A percentile compares a stretch with the other conserved stretches of the same genome.
These are phyloP conservation scores for Botryotinia calthae DNA, from an alignment of 2,329 filamentous ascomycete genomes.

Conservation along the genomic window DNA sequence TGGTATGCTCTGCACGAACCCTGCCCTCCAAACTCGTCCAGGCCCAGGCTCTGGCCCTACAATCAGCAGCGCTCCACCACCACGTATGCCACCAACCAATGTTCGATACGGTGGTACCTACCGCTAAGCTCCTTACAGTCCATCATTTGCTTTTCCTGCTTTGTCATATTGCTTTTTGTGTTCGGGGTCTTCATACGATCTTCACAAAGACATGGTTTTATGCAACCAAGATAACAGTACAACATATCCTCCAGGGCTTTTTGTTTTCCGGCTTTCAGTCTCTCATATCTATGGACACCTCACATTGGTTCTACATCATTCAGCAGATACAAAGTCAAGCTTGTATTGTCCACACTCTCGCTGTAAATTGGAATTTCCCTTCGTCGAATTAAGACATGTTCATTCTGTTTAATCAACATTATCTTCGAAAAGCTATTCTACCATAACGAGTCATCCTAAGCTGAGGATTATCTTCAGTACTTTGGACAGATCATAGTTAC, in stretches of 20 bases:
- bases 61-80: slow-evolving; percentile 50
- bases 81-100: slow-evolving; percentile 52
- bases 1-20: slow-evolving; percentile 98
- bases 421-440: slow-evolving; percentile 39
- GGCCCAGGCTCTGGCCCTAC: slow-evolving; percentile 75
- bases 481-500: slow-evolving; percentile 63
- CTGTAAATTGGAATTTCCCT: slow-evolving; percentile 27
- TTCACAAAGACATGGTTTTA: slow-evolving; percentile 36
- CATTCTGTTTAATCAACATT: slow-evolving; percentile 38
- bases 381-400: slow-evolving; percentile 36
- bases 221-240: slow-evolving; percentile 36
- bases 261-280: slow-evolving; percentile 36
- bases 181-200: slow-evolving; percentile 36
- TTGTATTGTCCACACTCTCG: slow-evolving; percentile 31
- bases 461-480: slow-evolving; percentile 50
- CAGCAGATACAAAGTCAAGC: slow-evolving; percentile 36
- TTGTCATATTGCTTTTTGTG: slow-evolving; percentile 34
- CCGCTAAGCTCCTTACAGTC: slow-evolving; percentile 45
- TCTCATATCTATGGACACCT: slow-evolving; percentile 39
- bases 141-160: slow-evolving; percentile 29
- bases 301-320: slow-evolving; percentile 36
- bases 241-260: slow-evolving; percentile 37
- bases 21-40: slow-evolving; percentile 81
- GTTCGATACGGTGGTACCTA: slow-evolving; percentile 58
- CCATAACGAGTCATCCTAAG: slow-evolving; percentile 57